A percentile compares a stretch with the other conserved stretches of the same genome.
phyloP scores from a whole-genome alignment of 2,329 filamentous ascomycete species.

The Aspergillus proliferans region DNA sequence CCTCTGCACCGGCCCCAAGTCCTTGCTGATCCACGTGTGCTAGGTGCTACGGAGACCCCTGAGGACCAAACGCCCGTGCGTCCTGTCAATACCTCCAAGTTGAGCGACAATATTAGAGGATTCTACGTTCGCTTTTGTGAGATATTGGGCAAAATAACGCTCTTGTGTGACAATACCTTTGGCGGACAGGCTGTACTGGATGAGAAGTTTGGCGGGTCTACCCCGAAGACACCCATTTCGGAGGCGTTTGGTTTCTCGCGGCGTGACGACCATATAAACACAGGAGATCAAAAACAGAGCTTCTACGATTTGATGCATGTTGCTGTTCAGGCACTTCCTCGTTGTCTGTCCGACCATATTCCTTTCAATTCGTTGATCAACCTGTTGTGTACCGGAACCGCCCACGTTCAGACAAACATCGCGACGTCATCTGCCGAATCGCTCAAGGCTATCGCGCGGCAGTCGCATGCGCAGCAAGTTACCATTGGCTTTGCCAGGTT shows the following conservation, averaged over 20 bases:
- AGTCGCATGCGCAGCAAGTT: slow-evolving; percentile 88
- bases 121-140: slow-evolving; percentile 91
- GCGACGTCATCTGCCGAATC: slow-evolving; percentile 88
- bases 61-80: slow-evolving; percentile 30
- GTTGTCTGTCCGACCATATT: slow-evolving; percentile 86
- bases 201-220: slow-evolving; percentile 82
- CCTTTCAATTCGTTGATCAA: slow-evolving; percentile 93
- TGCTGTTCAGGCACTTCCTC: slow-evolving; percentile 86
- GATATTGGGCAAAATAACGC: slow-evolving; percentile 89
- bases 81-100: slow-evolving; percentile 53
- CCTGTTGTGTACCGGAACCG: slow-evolving; percentile 89
- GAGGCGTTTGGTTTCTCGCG: slow-evolving; percentile 89
- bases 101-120: slow-evolving; percentile 72
- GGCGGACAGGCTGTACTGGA: slow-evolving; percentile 91
- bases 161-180: slow-evolving; percentile 94
- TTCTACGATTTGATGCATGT: slow-evolving; percentile 96
- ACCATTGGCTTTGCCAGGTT: slow-evolving; percentile 95
- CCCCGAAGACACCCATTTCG: slow-evolving; percentile 88
- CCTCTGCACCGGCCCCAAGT: slow-evolving; percentile 32
- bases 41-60: slow-evolving; percentile 16
- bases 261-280: slow-evolving; percentile 68
- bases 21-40: slow-evolving; percentile 29
- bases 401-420: slow-evolving; percentile 88
- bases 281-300: slow-evolving; percentile 78
- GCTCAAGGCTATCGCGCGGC: slow-evolving; percentile 87